These are phyloP conservation scores for Ormosia semicastrata DNA, from an alignment of 306 rosid species.

Conservation along the genomic window DNA sequence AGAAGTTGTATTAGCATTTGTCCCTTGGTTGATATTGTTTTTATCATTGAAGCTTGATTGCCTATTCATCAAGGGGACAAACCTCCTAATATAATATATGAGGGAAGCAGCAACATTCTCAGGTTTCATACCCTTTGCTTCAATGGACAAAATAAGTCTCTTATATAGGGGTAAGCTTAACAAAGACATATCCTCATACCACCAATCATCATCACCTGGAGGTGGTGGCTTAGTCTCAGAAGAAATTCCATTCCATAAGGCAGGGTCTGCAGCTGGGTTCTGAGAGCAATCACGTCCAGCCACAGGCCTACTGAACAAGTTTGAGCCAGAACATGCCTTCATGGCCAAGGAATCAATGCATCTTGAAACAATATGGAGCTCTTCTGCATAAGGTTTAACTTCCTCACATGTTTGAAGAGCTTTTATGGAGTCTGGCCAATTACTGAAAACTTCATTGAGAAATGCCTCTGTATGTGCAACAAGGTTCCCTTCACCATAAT, in stretches of 20 bases:
- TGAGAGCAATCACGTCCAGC: conserved; percentile 31
- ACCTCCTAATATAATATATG: conserved; percentile 54
- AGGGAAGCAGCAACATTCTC: conserved; percentile 61
- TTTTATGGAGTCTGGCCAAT: conserved; percentile 66
- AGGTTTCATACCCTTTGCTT: conserved; percentile 66
- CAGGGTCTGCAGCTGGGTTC: conserved; percentile 22
- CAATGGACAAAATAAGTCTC: conserved; percentile 58
- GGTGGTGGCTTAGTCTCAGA: conserved; percentile 38
- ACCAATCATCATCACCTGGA: conserved; percentile 60
- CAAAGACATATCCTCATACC: conserved; percentile 74
- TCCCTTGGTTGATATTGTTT: conserved; percentile 39
- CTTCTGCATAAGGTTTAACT: conserved; percentile 62
- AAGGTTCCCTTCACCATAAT: conserved; percentile 67
- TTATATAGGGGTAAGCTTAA: conserved; percentile 60
- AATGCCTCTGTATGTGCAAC: conserved; percentile 51
- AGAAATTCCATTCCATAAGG: conserved; percentile 56
- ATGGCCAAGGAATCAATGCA: conserved; percentile 80
- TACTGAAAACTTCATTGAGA: conserved; percentile 59
- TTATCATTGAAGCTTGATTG: conserved; percentile 58
- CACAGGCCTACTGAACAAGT: conserved; percentile 41
- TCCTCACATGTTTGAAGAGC: conserved; percentile 76
- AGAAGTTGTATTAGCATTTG: conserved; percentile 37
- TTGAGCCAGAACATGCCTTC: conserved; percentile 65
- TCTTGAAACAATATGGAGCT: conserved; percentile 69
- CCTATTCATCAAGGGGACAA: conserved; percentile 66